A percentile compares a stretch with the other conserved stretches of the same genome.
These are phyloP conservation scores for Stropharia rugosoannulata DNA, from an alignment of 768 basidiomycete genomes.

Conservation along the genomic window DNA sequence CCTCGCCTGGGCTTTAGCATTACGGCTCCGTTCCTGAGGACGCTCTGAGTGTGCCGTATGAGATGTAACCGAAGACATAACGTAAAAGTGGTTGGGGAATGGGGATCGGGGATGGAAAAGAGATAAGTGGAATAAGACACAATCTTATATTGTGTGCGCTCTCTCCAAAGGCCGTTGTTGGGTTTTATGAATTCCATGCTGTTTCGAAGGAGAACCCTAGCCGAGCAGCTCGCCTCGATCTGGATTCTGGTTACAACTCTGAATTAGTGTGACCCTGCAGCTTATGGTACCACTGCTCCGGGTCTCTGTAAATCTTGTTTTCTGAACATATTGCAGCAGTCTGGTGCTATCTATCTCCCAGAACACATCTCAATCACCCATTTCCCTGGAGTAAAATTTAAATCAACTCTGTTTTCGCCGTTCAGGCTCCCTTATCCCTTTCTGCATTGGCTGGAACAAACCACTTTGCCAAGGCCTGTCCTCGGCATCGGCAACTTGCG, in stretches of 20 bases:
- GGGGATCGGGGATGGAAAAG: conserved; percentile 52
- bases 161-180: conserved; percentile 33
- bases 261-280: conserved; percentile 38
- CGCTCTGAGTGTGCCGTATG: conserved; percentile 59
- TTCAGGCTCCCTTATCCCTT: conserved; percentile 4
- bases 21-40: conserved; percentile 77
- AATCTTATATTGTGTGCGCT: conserved; percentile 39
- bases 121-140: conserved; percentile 28
- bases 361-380: conserved; percentile 6
- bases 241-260: conserved; percentile 41
- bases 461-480: conserved; percentile 11
- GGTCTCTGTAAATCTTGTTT: conserved; percentile 17
- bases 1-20: conserved; percentile 85
- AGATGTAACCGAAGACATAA: conserved; percentile 59
- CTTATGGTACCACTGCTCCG: conserved; percentile 21
- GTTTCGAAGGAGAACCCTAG: conserved; percentile 36
- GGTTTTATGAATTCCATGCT: conserved; percentile 34
- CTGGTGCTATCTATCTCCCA: conserved; percentile 23
- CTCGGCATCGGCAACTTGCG: conserved; percentile 34
- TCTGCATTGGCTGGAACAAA: conserved; percentile 11
- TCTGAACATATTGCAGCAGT: conserved; percentile 12
- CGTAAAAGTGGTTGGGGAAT: conserved; percentile 48
- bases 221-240: conserved; percentile 48
- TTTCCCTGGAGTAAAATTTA: conserved; percentile 12
- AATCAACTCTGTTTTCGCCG: conserved; percentile 23